A percentile compares a stretch with the other conserved stretches of the same genome.
phyloP scores from a whole-genome alignment of 768 basidiomycete genomes.

The Lepiota brunneoincarnata region DNA sequence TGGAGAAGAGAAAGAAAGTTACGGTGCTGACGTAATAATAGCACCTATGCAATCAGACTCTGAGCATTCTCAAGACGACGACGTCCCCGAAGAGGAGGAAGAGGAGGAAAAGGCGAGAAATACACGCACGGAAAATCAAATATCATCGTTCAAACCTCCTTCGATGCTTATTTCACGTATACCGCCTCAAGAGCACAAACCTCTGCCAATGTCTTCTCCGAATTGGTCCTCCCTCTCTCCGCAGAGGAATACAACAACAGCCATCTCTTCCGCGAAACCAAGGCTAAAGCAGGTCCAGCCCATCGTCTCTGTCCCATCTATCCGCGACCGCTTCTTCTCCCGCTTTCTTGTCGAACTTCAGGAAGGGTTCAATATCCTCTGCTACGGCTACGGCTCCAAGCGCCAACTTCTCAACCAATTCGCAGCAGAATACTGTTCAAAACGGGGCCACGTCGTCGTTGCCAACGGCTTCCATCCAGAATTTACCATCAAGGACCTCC shows the following conservation, averaged over 20 bases:
- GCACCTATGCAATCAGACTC: not conserved
- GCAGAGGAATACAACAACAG: constrained; percentile 56
- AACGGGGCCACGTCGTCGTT: constrained; percentile 69
- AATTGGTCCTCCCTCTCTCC: constrained; percentile 67
- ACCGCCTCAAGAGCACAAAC: constrained; percentile 64
- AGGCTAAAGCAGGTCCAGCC: constrained; percentile 31
- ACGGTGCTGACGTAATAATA: not conserved
- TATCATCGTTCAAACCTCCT: constrained; percentile 61
- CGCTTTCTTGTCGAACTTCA: constrained; percentile 70
- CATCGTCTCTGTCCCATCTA: constrained; percentile 27
- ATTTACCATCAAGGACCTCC: constrained; percentile 65
- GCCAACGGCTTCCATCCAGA: constrained; percentile 77
- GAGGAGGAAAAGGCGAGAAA: constrained; percentile 18
- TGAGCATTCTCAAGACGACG: constrained; percentile 14
- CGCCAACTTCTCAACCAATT: constrained; percentile 72
- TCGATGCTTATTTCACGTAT: constrained; percentile 84
- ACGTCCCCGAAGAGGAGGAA: constrained; percentile 13
- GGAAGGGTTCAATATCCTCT: constrained; percentile 84
- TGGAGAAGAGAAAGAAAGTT: not conserved
- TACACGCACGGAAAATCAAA: constrained; percentile 20
- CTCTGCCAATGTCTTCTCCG: constrained; percentile 77
- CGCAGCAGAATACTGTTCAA: constrained; percentile 53
- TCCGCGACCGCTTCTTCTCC: constrained; percentile 42
- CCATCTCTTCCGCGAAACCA: constrained; percentile 30
- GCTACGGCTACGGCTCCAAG: constrained; percentile 92